Conservation (phyloP, 805 yeast genomes). For the Suhomyces xylopsoci region DNA sequence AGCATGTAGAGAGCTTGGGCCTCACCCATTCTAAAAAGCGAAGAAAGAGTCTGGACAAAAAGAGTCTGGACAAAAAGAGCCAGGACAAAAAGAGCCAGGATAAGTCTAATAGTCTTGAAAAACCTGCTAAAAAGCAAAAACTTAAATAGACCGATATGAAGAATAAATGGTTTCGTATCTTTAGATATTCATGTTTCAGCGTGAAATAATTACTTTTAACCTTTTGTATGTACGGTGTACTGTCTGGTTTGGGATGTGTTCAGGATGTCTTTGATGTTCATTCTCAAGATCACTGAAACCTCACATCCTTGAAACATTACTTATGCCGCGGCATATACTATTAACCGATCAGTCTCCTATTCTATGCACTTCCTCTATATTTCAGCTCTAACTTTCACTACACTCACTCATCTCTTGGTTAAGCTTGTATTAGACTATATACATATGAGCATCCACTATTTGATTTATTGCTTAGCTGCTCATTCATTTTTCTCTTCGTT, state of each 20-base stretch:
- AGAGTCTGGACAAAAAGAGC: constrained; percentile 1
- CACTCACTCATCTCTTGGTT: neutral
- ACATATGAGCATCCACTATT: neutral
- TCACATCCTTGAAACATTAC: no score
- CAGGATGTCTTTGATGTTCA: no score
- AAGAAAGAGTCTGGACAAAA: constrained; percentile 4
- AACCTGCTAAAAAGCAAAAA: neutral
- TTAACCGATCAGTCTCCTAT: no score
- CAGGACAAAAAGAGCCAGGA: neutral
- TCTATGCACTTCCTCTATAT: neutral
- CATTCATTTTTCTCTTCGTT: neutral
- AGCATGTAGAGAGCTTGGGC: neutral
- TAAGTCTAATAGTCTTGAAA: neutral
- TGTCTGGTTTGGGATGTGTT: no score
- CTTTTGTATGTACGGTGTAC: no score
- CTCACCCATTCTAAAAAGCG: constrained; percentile 26
- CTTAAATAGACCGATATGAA: neutral
- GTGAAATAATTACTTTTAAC: no score
- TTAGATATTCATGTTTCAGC: no score
- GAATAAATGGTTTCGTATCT: no score
- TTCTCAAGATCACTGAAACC: no score
- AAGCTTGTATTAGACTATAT: neutral
- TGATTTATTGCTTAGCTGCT: neutral
- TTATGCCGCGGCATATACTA: no score
- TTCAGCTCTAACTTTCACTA: neutral